A percentile compares a stretch with the other conserved stretches of the same genome.
Evolutionary conservation across 2,329 filamentous ascomycete species (phyloP).

Genomic region (Fusarium domesticum): DNA sequence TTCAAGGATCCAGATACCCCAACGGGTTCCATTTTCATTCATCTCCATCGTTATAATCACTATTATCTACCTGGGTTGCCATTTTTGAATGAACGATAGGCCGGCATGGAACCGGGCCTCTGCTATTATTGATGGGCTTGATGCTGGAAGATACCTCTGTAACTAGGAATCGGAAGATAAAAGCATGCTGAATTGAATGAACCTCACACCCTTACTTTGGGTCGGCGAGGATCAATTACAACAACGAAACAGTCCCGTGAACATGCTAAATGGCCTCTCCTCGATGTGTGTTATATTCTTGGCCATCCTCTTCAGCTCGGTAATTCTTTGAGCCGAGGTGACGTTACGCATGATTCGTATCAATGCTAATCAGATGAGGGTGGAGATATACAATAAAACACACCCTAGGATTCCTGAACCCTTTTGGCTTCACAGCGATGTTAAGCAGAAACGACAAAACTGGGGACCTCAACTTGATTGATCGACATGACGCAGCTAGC

Average conservation of each 20-base stretch:
- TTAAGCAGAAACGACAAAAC: neutral
- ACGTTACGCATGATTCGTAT: conserved; percentile 16
- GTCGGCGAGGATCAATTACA: conserved; percentile 10
- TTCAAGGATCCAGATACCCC: conserved; percentile 27
- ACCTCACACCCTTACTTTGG: conserved; percentile 9
- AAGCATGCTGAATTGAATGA: conserved; percentile 28
- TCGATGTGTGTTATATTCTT: conserved; percentile 5
- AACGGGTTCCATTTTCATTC: conserved; percentile 14
- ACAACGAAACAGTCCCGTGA: conserved; percentile 2
- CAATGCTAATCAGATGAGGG: conserved; percentile 1
- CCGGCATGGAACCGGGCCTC: conserved; percentile 21
- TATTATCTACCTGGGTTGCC: conserved; percentile 6
- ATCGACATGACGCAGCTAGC: neutral
- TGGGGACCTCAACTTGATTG: neutral
- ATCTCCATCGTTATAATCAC: conserved; percentile 24
- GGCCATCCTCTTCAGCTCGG: conserved; percentile 2
- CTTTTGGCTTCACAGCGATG: too few species aligned
- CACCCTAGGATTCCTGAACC: neutral
- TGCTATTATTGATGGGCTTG: conserved; percentile 23
- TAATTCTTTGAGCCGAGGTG: conserved; percentile 8
- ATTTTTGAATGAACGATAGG: conserved; percentile 16
- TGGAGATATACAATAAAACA: neutral
- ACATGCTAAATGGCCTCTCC: conserved; percentile 5
- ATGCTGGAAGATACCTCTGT: conserved; percentile 29
- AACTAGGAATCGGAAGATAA: conserved; percentile 25